phyloP scores from a whole-genome alignment of 2,329 filamentous ascomycete genomes.

The Paraconiothyrium sp. region DNA sequence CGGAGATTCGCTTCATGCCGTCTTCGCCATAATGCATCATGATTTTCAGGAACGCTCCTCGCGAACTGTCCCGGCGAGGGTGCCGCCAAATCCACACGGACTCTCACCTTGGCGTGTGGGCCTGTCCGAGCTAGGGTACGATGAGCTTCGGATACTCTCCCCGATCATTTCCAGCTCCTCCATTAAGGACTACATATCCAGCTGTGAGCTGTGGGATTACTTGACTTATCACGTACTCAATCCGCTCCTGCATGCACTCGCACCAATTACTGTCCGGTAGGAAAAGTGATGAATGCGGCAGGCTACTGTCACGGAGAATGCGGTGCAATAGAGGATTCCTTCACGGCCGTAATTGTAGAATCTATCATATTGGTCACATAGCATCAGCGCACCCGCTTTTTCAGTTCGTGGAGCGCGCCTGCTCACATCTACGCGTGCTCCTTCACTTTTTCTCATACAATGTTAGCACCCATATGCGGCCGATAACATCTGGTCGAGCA shows the following conservation, averaged over 20 bases:
- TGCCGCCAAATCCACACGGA: conserved; percentile 19
- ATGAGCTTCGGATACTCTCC: not conserved
- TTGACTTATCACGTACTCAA: not conserved
- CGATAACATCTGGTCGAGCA: conserved; percentile 3
- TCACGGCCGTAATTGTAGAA: not conserved
- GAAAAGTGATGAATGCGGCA: not conserved
- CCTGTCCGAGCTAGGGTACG: not conserved
- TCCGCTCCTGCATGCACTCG: not conserved
- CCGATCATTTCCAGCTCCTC: not conserved
- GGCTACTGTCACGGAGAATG: not conserved
- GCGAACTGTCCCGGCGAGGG: conserved; percentile 16
- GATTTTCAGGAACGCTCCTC: conserved; percentile 32
- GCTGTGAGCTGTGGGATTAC: no score
- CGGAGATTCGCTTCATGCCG: conserved; percentile 11
- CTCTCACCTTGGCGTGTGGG: conserved; percentile 17
- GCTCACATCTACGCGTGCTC: not conserved
- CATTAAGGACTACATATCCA: not conserved
- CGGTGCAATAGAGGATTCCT: not conserved
- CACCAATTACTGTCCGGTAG: not conserved
- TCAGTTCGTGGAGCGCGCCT: not conserved
- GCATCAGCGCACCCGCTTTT: not conserved
- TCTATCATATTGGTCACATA: not conserved
- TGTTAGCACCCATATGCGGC: not conserved
- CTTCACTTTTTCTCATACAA: not conserved
- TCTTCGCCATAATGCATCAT: conserved; percentile 21